Base-by-base conservation (phyloP, 495 filamentous ascomycete genomes). In the Elaphomyces granulatus region DNA sequence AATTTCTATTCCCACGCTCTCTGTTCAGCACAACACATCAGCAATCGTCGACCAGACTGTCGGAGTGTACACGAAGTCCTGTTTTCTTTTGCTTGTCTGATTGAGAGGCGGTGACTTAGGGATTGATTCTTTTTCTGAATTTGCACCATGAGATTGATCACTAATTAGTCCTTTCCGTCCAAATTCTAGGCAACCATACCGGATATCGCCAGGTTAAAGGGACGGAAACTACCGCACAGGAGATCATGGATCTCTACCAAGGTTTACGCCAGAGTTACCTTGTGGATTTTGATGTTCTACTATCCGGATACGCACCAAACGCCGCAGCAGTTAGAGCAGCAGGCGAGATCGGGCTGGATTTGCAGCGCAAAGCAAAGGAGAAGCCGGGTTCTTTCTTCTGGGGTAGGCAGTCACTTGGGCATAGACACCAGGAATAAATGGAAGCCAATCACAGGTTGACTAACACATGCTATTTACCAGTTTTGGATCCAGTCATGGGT, bases 401-500 rank as follows among this genome's bases (percentile, higher is more conserved):
- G 87, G 79, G 75, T 78, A 33, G 45, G 70, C n/a, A n/a, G n/a
- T n/a, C n/a, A n/a, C n/a, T n/a, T n/a, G n/a, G n/a, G n/a, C n/a
- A n/a, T n/a, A n/a, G n/a, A n/a, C n/a, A n/a, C n/a, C n/a, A n/a
- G n/a, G n/a, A n/a, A n/a, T n/a, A 9, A 45, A 14, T 7, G n/a
- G n/a, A n/a, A n/a, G n/a, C n/a, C 21, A 9, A 14, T 28, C 10
- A 16, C 20, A 19, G 30, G 9, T 15, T 41, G 21, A 8, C n/a
- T 34, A 34, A 41, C 30, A 8, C 4, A 36, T 38, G 6, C 12
- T 14, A 15, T 42, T 14, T 16, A 34, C 47, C 37, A 79, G 78
- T 93, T n/a, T 67, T 98, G 33, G 90, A 98, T 55, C 90, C 90
- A 1, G 92, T 98, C 10, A 98, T 98, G 90, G 90, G 90, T 33